A percentile compares a stretch with the other conserved stretches of the same genome.
These are phyloP conservation scores for Diaporthe amygdali DNA, from an alignment of 2,329 filamentous ascomycete genomes.

Conservation along the genomic window DNA sequence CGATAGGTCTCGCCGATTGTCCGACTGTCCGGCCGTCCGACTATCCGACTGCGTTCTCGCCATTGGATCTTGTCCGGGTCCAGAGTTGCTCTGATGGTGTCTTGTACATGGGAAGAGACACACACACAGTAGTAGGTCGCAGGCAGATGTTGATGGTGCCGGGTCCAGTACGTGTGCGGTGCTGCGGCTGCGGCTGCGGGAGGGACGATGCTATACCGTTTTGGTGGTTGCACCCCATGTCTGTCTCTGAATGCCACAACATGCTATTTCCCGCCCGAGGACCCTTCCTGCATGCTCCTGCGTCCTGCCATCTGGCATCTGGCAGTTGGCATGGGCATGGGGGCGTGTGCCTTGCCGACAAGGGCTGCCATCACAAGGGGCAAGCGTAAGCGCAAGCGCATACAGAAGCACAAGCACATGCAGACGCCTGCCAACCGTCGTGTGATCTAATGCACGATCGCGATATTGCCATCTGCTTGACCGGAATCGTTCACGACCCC, in stretches of 20 bases:
- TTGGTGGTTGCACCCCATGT: constrained; percentile 1
- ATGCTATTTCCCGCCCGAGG: constrained; percentile 6
- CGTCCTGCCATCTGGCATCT: constrained; percentile 12
- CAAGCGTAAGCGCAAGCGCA: constrained; percentile 2
- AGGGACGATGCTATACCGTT: neutral
- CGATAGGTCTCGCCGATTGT: constrained; percentile 9
- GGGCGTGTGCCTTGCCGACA: neutral
- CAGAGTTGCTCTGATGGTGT: neutral
- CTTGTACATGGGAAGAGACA: neutral
- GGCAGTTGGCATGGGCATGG: neutral
- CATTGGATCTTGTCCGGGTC: neutral
- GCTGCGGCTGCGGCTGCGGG: constrained; percentile 4
- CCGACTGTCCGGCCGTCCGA: neutral
- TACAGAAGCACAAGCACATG: neutral
- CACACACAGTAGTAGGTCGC: neutral
- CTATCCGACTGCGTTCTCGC: neutral
- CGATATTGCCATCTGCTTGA: constrained; percentile 8
- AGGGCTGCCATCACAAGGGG: neutral
- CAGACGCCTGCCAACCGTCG: neutral
- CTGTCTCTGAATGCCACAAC: neutral
- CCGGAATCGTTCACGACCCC: neutral
- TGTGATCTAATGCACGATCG: constrained; percentile 11
- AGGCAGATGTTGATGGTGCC: neutral
- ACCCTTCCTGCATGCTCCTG: constrained; percentile 12
- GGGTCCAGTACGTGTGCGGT: neutral